Evolutionary conservation across 164 flowering plant genomes (phyloP), one percentile per base, ranked within the genome.

Genomic region (Sedum album): DNA sequence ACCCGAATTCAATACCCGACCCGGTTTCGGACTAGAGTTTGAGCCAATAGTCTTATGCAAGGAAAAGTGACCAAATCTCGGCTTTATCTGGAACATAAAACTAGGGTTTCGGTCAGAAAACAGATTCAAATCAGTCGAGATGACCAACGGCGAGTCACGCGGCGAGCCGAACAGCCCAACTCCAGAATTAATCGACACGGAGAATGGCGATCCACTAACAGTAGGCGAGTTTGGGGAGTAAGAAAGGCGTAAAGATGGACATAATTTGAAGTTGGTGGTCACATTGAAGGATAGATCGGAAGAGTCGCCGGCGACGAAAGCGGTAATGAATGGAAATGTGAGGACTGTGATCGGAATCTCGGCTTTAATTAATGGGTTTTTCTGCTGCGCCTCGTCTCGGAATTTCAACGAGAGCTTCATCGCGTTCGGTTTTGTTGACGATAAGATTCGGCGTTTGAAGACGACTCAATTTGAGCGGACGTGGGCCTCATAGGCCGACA

Each of bases 321-420:
- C 66, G 53, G 89, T 80, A 42, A 74, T 61, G 73, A 91, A 86
- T 1, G 97, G 90, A 8, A 86, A 75, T 38, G 75, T 79, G 66
- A 83, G 73, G 20, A 89, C 65, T 57, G 81, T 62, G 0, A 88
- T 60, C 20, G 91, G 91, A 8, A 90, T 38, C 69, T 90, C 86
- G 31, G 89, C 86, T n/a, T 78, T 76, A 28, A 86, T 39, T 67
- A 86, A 73, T 13, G 86, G 86, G 60, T 69, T 71, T 11, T 73
- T 77, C 51, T 72, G 73, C 31, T 31, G 73, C 26, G 71, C 70
- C 4, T 83, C 85, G 18, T 80, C 90, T 23, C 75, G 80, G 63
- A 82, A 60, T 72, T n/a, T n/a, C n/a, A n/a, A n/a, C n/a, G n/a
- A 89, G 11, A 84, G 71, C 82, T 89, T 89, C 96, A 89, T 84